Base-by-base conservation (phyloP, 2,329 filamentous ascomycete genomes). In the Basipetospora sp. region DNA sequence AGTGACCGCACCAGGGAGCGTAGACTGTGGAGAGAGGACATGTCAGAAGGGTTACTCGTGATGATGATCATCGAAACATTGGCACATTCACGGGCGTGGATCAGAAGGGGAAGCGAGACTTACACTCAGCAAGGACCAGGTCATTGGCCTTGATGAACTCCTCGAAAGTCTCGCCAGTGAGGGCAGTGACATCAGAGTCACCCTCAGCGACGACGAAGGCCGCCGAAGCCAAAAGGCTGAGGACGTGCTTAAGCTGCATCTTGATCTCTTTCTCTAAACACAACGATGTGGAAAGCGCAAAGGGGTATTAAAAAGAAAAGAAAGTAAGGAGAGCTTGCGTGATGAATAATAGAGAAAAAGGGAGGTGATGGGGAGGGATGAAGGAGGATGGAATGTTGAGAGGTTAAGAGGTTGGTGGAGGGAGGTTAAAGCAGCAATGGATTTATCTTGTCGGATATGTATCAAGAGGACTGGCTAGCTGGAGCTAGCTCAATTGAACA, bases 1-100 rank as follows among this genome's bases (percentile, higher is more conserved):
- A 96, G 73, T 96, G 88, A 48, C 87, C 88, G 52, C 83, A 93
- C 87, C 88, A 93, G 50, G 88, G 87, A 48, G 88, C 88, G 60
- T 84, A 94, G 76, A 40, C 38, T 40, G 19, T 17, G 36, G 26
- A 26, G 19, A 3, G 22, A 36, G 13, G 18, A 36, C 17, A n/a
- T 27, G 34, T 13, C 27, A 39, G 32, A n/a, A n/a, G 14, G n/a
- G 14, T 8, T 13, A 20, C 22, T 31, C n/a, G 16, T 31, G n/a
- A n/a, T n/a, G n/a, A n/a, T n/a, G n/a, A n/a, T n/a, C n/a, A n/a
- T n/a, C n/a, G n/a, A n/a, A n/a, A 36, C 27, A 32, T 36, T 18
- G n/a, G n/a, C 22, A n/a, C n/a, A n/a, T n/a, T n/a, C n/a, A n/a
- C n/a, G n/a, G n/a, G n/a, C n/a, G n/a, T n/a, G 30, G 15, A 28